Conservation (phyloP, 108 stramenopile species). For the Skeletonema tropicum region DNA sequence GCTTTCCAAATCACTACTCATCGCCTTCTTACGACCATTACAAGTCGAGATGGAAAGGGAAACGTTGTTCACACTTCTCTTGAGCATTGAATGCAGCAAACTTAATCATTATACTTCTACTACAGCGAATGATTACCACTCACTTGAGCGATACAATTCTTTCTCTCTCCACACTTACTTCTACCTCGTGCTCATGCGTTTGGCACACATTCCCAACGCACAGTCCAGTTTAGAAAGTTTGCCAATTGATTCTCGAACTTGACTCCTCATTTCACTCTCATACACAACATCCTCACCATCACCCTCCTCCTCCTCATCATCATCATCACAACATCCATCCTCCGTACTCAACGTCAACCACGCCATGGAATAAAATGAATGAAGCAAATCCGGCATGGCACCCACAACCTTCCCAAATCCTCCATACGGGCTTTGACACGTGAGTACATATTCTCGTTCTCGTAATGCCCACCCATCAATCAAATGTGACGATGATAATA, state of each 20-base stretch:
- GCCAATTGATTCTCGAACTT: conserved; percentile 25
- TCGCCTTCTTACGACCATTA: too few species aligned
- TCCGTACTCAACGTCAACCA: conserved; percentile 61
- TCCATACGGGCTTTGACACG: conserved; percentile 69
- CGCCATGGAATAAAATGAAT: conserved; percentile 86
- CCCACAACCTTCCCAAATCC: conserved; percentile 81
- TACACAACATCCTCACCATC: conserved; percentile 3
- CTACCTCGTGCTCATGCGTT: conserved; percentile 2
- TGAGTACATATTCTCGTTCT: conserved; percentile 62
- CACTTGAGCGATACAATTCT: too few species aligned
- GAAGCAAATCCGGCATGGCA: conserved; percentile 84
- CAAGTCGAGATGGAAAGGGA: too few species aligned
- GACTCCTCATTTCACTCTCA: conserved; percentile 17
- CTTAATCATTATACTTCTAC: too few species aligned
- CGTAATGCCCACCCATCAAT: conserved; percentile 58
- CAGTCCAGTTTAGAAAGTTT: conserved; percentile 43
- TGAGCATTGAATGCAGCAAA: too few species aligned
- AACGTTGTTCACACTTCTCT: too few species aligned
- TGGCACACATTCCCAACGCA: conserved; percentile 45
- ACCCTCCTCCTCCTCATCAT: background rate
- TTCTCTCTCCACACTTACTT: too few species aligned
- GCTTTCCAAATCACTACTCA: too few species aligned
- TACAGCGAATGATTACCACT: too few species aligned
- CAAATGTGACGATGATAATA: conserved; percentile 55
- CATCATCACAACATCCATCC: conserved; percentile 23